Base-by-base conservation (phyloP, 345 rosid species). In the Ricinus communis region DNA sequence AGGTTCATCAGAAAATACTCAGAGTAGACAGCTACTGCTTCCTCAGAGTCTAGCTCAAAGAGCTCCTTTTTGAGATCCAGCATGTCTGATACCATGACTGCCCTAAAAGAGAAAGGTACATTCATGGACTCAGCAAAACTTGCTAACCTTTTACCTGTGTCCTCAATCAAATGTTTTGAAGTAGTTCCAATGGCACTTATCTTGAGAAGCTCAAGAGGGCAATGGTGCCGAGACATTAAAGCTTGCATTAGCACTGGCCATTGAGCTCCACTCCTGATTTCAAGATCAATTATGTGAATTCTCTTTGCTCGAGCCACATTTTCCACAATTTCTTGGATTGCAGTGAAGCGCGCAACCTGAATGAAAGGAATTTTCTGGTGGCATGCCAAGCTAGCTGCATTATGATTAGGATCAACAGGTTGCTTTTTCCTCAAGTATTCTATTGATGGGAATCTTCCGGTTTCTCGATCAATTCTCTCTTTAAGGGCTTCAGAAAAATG, bases 11-110 rank as follows among this genome's bases (percentile, higher is more conserved):
- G 66, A 8, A 45, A 54, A 7, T 66, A 41, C 1, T 66, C 69
- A 6, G 80, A 69, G 51, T 66, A 80, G 47, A 86, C 64, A 2
- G 78, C 86, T 1, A 86, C 71, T n/a, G 74, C 71, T 72, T 88
- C 93, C 16, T 74, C 79, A 0, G 66, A 51, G n/a, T 77, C 79
- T 1, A 83, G 53, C 66, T 83, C 79, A 12, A 88, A 74, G 10
- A 71, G 66, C 9, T 86, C 82, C 62, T 82, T 77, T 54, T 78
- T 84, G 25, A 86, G 85, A 24, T 88, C 83, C 46, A 81, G 38
- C 74, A 85, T 62, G 65, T 81, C 90, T n/a, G 81, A 27, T 14
- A 85, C 79, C 85, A 81, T 77, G 9, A 79, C 80, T 8, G 69
- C 28, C 46, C 73, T 82, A 80, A 80, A 86, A 9, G 77, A 65